phyloP scores from a whole-genome alignment of 2,329 filamentous ascomycete genomes.

The Hypoxylon sp. region DNA sequence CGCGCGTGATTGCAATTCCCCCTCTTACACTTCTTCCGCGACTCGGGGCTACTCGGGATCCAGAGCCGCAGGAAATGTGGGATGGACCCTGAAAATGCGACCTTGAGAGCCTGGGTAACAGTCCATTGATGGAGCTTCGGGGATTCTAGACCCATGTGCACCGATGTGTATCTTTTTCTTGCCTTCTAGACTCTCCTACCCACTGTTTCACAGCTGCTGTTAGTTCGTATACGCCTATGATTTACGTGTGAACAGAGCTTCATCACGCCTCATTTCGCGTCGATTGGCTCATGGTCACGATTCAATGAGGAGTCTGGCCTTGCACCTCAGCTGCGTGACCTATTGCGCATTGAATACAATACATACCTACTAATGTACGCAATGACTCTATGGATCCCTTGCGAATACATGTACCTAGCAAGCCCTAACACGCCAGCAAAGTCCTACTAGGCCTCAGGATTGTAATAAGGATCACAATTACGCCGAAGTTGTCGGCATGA shows the following conservation, averaged over 20 bases:
- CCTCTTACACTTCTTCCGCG: conserved; percentile 17
- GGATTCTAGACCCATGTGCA: conserved; percentile 40
- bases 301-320: conserved; percentile 30
- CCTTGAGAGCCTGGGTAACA: conserved; percentile 30
- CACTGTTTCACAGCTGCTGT: conserved; percentile 26
- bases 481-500: conserved; percentile 36
- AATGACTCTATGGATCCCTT: conserved; percentile 18
- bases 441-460: background rate
- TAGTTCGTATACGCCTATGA: background rate
- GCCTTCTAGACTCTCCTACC: conserved; percentile 26
- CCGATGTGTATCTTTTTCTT: conserved; percentile 24
- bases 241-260: conserved; percentile 1
- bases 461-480: conserved; percentile 5
- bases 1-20: conserved; percentile 30
- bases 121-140: conserved; percentile 29
- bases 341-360: conserved; percentile 6
- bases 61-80: conserved; percentile 42
- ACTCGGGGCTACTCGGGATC: conserved; percentile 42
- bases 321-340: conserved; percentile 38
- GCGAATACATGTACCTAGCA: background rate
- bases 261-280: conserved; percentile 16
- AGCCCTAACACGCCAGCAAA: background rate
- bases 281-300: conserved; percentile 18
- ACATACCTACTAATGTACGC: conserved; percentile 4
- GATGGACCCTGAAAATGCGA: conserved; percentile 46